Percentiles rank a stretch among this genome's conserved stretches.
Evolutionary conservation across 441 rosid genomes (phyloP).

Genomic region (Viola pubescens): DNA sequence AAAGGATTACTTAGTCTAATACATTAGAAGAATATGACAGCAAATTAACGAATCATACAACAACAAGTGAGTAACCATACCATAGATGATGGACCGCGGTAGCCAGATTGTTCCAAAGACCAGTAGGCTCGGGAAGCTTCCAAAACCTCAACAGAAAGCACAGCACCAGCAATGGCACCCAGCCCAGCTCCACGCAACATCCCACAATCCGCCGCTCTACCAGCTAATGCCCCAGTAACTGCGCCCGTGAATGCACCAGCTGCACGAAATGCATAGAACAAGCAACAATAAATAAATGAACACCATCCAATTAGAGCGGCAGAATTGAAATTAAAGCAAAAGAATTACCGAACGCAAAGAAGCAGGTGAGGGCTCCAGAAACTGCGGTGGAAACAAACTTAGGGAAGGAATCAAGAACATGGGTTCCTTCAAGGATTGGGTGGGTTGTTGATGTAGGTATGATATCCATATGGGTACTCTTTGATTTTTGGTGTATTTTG

Average conservation of each 20-base stretch:
- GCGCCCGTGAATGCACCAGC: slow-evolving; percentile 81
- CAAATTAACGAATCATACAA: too few relatives aligned
- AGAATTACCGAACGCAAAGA: slow-evolving; percentile 55
- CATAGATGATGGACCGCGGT: slow-evolving; percentile 64
- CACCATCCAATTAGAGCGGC: background rate
- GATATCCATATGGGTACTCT: slow-evolving; percentile 20
- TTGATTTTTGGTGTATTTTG: too few relatives aligned
- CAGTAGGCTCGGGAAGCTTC: slow-evolving; percentile 81
- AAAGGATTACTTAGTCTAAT: too few relatives aligned
- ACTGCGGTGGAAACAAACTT: slow-evolving; percentile 43
- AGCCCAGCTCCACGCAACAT: slow-evolving; percentile 63
- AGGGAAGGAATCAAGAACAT: slow-evolving; percentile 35
- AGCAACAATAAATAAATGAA: background rate
- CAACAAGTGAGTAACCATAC: slow-evolving; percentile 29
- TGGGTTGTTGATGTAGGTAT: slow-evolving; percentile 8
- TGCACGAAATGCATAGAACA: slow-evolving; percentile 19
- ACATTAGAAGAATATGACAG: too few relatives aligned
- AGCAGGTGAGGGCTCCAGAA: slow-evolving; percentile 56
- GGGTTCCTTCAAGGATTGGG: slow-evolving; percentile 18
- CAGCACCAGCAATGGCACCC: slow-evolving; percentile 73
- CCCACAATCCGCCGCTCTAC: slow-evolving; percentile 64
- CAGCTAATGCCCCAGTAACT: slow-evolving; percentile 65
- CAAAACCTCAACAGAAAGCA: slow-evolving; percentile 65
- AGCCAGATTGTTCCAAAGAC: slow-evolving; percentile 56
- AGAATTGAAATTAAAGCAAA: background rate